Base-by-base conservation (phyloP, 176 grass and related monocot species). In the Cenchrus americanus region DNA sequence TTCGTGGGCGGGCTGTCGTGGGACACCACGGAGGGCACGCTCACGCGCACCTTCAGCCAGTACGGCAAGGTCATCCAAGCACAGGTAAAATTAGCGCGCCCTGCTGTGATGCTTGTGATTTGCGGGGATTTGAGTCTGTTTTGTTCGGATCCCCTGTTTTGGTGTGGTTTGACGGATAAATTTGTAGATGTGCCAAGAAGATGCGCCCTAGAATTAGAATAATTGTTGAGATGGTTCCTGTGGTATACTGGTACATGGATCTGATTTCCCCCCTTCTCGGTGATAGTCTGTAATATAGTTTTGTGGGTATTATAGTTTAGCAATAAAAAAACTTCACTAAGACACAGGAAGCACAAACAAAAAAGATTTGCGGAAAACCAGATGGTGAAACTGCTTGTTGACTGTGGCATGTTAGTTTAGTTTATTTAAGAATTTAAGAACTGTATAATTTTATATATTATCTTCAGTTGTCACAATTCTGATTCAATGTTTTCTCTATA, bases 1-100 rank as follows among this genome's bases (percentile, higher is more conserved):
- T 98, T 98, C 79, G 93, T 95, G 0, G 96, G 96, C 26, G 96
- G 96, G 32, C 85, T 95, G 73, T 92, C 96, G 44, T 93, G 91
- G 89, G 85, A 98, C 83, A 98, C 96, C 71, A 83, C 91, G 73
- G 96, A 98, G 84, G 72, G 87, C 62, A 84, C 75, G 11, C 89
- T 98, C 12, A 80, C 93, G 89, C 83, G 67, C 54, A 81, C 87
- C 51, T 98, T 98, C 69, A 17, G 41, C 22, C 85, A 90, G 44
- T 98, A 93, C 75, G 96, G 96, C 66, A 93, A 98, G 83, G 91
- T 98, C 85, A 65, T 95, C 70, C 91, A 89, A 47, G 71, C 89
- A 17, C 96, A 95, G 89, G 96, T 95, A 91, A 37, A 4, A 37
- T 37, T 75, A 40, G 7, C 32, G 0, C 64, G 37, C 21, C 4